phyloP scores from a whole-genome alignment of 2,329 filamentous ascomycete species.

The Chalaropsis ovoidea region DNA sequence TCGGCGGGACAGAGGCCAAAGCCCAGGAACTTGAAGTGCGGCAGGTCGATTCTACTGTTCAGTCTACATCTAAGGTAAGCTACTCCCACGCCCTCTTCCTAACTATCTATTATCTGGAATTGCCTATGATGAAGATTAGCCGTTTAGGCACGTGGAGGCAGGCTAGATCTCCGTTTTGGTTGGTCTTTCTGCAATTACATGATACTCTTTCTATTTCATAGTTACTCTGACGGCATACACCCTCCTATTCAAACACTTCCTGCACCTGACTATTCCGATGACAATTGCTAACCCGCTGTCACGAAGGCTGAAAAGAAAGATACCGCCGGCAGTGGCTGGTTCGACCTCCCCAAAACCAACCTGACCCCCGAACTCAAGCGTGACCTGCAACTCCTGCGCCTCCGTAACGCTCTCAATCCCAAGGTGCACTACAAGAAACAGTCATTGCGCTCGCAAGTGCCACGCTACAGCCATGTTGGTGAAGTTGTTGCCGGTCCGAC shows the following conservation, averaged over 20 bases:
- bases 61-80: conserved; percentile 30
- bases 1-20: not conserved
- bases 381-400: conserved; percentile 79
- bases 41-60: not conserved
- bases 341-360: conserved; percentile 72
- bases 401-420: conserved; percentile 79
- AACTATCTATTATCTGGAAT: conserved; percentile 16
- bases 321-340: conserved; percentile 76
- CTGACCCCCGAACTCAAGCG: conserved; percentile 77
- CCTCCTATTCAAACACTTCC: conserved; percentile 18
- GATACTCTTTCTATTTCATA: conserved; percentile 52
- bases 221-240: conserved; percentile 55
- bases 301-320: conserved; percentile 27
- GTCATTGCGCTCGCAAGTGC: conserved; percentile 39
- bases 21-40: conserved; percentile 17
- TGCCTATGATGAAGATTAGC: conserved; percentile 36
- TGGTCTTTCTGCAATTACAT: conserved; percentile 45
- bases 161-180: conserved; percentile 37
- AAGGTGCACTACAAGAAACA: conserved; percentile 83
- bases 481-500: conserved; percentile 81
- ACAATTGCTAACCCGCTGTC: not conserved
- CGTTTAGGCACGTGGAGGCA: conserved; percentile 34
- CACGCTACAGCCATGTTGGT: conserved; percentile 80
- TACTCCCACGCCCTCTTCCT: conserved; percentile 14
- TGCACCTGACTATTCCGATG: not conserved